Conservation (phyloP, 129 eudicot genomes). For the Kitagawia praeruptora region DNA sequence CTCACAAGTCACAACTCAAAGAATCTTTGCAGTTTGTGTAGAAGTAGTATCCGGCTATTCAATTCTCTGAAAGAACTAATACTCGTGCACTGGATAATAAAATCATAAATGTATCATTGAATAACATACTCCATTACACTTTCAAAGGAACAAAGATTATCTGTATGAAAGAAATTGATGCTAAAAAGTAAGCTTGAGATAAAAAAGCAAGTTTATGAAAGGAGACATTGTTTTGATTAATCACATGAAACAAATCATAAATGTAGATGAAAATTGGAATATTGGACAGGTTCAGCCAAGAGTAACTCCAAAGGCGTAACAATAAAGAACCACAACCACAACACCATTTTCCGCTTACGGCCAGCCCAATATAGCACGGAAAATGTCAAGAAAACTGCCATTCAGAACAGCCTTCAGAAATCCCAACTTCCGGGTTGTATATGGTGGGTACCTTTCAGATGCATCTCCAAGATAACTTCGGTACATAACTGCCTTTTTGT, state of each 20-base stretch:
- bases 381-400: slow-evolving; percentile 47
- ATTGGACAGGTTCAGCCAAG: not conserved
- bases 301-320: not conserved
- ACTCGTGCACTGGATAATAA: not conserved
- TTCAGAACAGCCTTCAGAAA: slow-evolving; percentile 64
- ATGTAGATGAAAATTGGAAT: not conserved
- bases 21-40: not conserved
- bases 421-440: slow-evolving; percentile 57
- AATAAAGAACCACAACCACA: not conserved
- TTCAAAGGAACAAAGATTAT: not conserved
- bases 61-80: not conserved
- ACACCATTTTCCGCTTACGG: slow-evolving; percentile 12
- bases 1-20: not conserved
- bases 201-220: not conserved
- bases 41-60: not conserved
- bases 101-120: not conserved
- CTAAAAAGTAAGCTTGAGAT: not conserved
- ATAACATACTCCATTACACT: not conserved
- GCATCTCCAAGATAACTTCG: slow-evolving; percentile 64
- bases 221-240: not conserved
- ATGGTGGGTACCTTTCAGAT: slow-evolving; percentile 80
- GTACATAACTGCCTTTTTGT: slow-evolving; percentile 65
- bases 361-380: slow-evolving; percentile 69
- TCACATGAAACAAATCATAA: not conserved
- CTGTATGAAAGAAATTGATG: not conserved